These are phyloP conservation scores for Phytomonas sp. DNA, from an alignment of 208 protist genomes.

Conservation along the genomic window DNA sequence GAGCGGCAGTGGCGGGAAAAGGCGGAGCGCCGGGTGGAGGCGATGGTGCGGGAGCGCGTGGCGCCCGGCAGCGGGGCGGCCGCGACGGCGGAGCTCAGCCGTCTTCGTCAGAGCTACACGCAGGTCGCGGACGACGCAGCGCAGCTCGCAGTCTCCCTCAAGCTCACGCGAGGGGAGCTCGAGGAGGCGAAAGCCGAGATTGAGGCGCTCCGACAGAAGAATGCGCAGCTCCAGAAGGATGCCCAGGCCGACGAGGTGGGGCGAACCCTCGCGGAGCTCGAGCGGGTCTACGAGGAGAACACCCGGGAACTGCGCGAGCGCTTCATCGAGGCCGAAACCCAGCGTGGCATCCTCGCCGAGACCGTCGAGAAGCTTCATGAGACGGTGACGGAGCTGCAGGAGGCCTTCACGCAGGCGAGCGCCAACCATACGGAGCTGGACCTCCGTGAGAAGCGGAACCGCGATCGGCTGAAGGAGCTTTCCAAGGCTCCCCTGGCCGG, in stretches of 20 bases:
- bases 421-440: constrained; percentile 6
- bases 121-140: constrained; percentile 53
- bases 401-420: constrained; percentile 10
- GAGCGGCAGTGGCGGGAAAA: constrained; percentile 69
- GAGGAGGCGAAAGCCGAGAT: constrained; percentile 14
- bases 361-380: constrained; percentile 14
- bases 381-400: constrained; percentile 16
- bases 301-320: constrained; percentile 22
- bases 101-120: constrained; percentile 7
- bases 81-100: constrained; percentile 17
- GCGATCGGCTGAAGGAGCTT: not conserved
- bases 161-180: constrained; percentile 40
- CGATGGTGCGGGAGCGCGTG: constrained; percentile 39
- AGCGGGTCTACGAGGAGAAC: constrained; percentile 40
- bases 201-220: constrained; percentile 14
- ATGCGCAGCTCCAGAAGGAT: constrained; percentile 42
- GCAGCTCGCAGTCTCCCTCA: constrained; percentile 56
- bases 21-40: constrained; percentile 59
- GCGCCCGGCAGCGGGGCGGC: constrained; percentile 52
- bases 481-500: not conserved
- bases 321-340: constrained; percentile 24
- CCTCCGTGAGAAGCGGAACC: not conserved
- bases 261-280: constrained; percentile 34
- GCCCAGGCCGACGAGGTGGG: constrained; percentile 54
- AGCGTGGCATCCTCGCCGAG: constrained; percentile 19